A percentile compares a stretch with the other conserved stretches of the same genome.
phyloP scores from a whole-genome alignment of 31 red algal genomes.

The Pterothamnion heteromorphum region DNA sequence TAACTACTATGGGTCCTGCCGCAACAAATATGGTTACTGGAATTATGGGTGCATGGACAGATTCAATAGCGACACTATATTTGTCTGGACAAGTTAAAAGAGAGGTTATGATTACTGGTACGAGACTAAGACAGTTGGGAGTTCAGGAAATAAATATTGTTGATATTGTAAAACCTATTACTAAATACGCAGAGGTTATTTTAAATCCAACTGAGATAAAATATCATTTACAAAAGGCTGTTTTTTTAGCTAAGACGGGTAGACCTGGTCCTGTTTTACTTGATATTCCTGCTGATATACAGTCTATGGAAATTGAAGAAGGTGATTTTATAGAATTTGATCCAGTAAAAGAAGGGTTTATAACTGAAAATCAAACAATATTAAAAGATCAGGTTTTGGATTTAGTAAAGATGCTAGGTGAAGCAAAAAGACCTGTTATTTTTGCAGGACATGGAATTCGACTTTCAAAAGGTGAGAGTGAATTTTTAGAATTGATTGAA shows the following conservation, averaged over 20 bases:
- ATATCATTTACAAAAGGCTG: neutral
- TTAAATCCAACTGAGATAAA: neutral
- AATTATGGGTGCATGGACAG: neutral
- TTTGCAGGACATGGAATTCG: neutral
- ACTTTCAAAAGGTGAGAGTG: neutral
- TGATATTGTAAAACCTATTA: neutral
- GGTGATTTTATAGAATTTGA: neutral
- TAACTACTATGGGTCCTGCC: constrained; percentile 23
- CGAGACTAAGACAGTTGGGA: neutral
- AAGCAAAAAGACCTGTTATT: constrained; percentile 27
- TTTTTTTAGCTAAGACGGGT: constrained; percentile 36
- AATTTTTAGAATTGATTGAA: neutral
- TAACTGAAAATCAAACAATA: neutral
- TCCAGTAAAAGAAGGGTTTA: neutral
- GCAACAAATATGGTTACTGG: constrained; percentile 43
- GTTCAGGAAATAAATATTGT: constrained; percentile 34
- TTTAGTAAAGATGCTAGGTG: neutral
- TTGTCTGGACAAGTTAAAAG: constrained; percentile 19
- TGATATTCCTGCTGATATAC: constrained; percentile 38
- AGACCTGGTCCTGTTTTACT: constrained; percentile 36
- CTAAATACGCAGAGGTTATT: neutral
- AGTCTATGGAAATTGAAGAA: neutral
- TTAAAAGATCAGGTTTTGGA: neutral
- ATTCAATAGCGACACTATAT: neutral
- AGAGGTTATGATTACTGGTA: neutral